Base-by-base conservation (phyloP, 1,284 basidiomycete genomes). In the Thecaphora frezii region DNA sequence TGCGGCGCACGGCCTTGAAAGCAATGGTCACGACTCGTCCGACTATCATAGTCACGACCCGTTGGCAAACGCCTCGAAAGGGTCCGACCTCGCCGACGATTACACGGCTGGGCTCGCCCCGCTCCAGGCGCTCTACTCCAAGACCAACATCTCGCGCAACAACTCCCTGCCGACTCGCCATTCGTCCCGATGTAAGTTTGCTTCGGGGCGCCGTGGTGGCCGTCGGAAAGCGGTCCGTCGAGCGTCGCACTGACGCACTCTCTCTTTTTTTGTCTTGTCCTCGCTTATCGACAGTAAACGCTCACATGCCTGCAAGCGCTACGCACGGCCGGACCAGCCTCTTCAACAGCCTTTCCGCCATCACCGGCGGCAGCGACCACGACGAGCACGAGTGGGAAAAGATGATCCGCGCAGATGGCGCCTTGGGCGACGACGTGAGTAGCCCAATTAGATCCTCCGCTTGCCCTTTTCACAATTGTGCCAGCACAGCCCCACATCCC, bases 361-460 rank as follows among this genome's bases (percentile, higher is more conserved):
- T 73, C 51, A 69, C 64, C 3, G 71, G 69, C 23, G 61, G 67
- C 1, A 51, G 57, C 9, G 69, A 71, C 28, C 19, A 63, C 10
- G 71, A 69, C 49, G 70, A 73, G 8, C 62, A 73, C 44, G 71
- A 73, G 16, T 73, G 71, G 71, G 71, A 73, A 39, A 66, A 58
- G 51, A 62, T 69, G 48, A 71, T 73, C 37, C 58, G 57, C 19
- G 60, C 64, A 12, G 54, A 54, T 38, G 50, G 58, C 23, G 63
- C 62, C 13, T 48, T 69, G 2, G 63, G 54, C 16, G 59, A 67
- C 4, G 69, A 69, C 37, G 54, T 57, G 44, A 53, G 54, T 33
- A 40, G 28, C n/a, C n/a, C n/a, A n/a, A n/a, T n/a, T n/a, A n/a
- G n/a, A n/a, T n/a, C n/a, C n/a, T n/a, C n/a, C n/a, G n/a, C n/a